phyloP scores from a whole-genome alignment of 306 rosid genomes.

The Inga oerstediana region DNA sequence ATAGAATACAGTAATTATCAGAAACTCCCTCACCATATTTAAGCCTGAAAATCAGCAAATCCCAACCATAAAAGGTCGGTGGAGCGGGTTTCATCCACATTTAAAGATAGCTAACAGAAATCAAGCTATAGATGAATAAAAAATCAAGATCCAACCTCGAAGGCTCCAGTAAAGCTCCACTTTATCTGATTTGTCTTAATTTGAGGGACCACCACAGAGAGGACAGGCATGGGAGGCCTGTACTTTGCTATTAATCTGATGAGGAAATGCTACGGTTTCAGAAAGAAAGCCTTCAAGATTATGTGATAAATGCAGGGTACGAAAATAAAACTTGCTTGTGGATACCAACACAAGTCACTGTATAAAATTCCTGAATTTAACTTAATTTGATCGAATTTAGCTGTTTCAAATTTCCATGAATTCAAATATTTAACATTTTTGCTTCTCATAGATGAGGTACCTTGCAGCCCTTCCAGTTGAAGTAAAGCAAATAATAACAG shows the following conservation, averaged over 20 bases:
- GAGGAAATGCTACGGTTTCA: slow-evolving; percentile 22
- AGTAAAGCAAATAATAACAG: slow-evolving; percentile 91
- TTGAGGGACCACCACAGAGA: slow-evolving; percentile 84
- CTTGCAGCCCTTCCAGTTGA: slow-evolving; percentile 99
- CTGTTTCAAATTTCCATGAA: slow-evolving; percentile 12
- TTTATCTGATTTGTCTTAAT: slow-evolving; percentile 79
- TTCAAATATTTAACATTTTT: slow-evolving; percentile 7
- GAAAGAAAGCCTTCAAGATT: slow-evolving; percentile 6
- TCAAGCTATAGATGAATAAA: slow-evolving; percentile 8
- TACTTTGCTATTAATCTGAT: slow-evolving; percentile 90
- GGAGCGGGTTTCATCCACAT: background rate
- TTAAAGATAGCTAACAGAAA: slow-evolving; percentile 19
- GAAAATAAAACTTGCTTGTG: background rate
- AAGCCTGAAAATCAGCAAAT: background rate
- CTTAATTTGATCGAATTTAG: background rate
- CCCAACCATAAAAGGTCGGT: background rate
- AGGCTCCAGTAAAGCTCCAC: slow-evolving; percentile 97
- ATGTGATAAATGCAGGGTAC: slow-evolving; percentile 1
- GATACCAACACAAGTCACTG: slow-evolving; percentile 19
- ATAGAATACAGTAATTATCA: background rate
- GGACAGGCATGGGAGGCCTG: slow-evolving; percentile 95
- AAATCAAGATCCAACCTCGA: slow-evolving; percentile 66
- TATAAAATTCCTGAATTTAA: slow-evolving; percentile 7
- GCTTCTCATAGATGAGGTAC: slow-evolving; percentile 39
- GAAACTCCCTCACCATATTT: background rate